Conservation (phyloP, 805 yeast species). For the Wickerhamiella qilinensis region DNA sequence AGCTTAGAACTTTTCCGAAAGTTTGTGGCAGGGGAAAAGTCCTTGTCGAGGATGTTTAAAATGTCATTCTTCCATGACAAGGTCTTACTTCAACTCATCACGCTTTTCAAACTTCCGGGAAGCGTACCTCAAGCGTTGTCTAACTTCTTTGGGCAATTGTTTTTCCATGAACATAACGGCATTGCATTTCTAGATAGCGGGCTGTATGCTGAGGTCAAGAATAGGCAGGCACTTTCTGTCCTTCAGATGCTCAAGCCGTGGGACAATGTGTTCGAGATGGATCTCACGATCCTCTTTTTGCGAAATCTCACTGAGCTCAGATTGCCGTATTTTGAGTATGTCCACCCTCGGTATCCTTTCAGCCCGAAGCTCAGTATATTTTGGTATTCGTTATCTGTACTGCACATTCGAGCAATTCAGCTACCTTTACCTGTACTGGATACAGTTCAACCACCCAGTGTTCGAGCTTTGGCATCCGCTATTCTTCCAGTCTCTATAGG, state of each 20-base stretch:
- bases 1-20: conserved; percentile 34
- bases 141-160: conserved; percentile 32
- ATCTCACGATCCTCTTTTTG: conserved; percentile 36
- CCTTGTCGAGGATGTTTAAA: conserved; percentile 52
- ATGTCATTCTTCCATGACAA: conserved; percentile 66
- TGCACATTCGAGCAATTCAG: conserved; percentile 43
- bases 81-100: conserved; percentile 41
- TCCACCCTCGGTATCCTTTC: conserved; percentile 27
- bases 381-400: conserved; percentile 62
- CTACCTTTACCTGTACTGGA: conserved; percentile 33
- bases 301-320: conserved; percentile 48
- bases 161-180: conserved; percentile 28
- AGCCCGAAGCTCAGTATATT: conserved; percentile 69
- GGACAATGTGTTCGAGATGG: conserved; percentile 53
- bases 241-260: conserved; percentile 61
- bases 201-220: conserved; percentile 29
- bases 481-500: conserved; percentile 32
- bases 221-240: conserved; percentile 48
- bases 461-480: conserved; percentile 31
- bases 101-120: conserved; percentile 29
- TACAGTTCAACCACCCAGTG: conserved; percentile 20
- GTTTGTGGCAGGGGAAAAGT: conserved; percentile 39
- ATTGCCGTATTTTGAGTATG: conserved; percentile 36
- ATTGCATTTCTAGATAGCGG: conserved; percentile 19
- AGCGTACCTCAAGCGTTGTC: conserved; percentile 24